Conservation (phyloP, 2,329 filamentous ascomycete species). For the Colletotrichum shisoi region DNA sequence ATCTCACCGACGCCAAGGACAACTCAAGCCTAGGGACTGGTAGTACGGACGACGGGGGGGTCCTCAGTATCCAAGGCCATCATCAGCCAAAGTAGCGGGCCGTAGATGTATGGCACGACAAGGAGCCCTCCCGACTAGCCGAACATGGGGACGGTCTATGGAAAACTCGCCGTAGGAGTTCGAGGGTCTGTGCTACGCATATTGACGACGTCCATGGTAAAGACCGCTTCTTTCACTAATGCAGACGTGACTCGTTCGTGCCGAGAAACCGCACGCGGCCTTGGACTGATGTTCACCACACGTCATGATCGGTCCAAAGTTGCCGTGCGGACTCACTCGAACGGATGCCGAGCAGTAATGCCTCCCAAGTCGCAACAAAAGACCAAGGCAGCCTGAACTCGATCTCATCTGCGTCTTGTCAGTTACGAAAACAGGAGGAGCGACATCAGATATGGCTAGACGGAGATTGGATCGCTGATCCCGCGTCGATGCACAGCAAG, state of each 20-base stretch:
- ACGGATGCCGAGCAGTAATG: neutral
- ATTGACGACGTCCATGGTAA: too few relatives aligned
- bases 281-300: neutral
- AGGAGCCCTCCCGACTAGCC: too few relatives aligned
- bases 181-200: neutral
- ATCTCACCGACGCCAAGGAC: too few relatives aligned
- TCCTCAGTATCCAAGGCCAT: too few relatives aligned
- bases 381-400: neutral
- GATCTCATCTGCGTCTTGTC: neutral
- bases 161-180: neutral
- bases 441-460: neutral
- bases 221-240: too few relatives aligned
- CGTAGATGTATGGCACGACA: too few relatives aligned
- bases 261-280: neutral
- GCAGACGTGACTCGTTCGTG: neutral
- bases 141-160: neutral
- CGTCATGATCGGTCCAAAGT: conserved; percentile 3
- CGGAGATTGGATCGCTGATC: neutral
- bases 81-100: too few relatives aligned
- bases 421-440: neutral
- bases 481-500: conserved; percentile 3
- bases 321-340: conserved; percentile 5
- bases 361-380: conserved; percentile 8
- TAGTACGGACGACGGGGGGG: too few relatives aligned
- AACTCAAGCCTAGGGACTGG: too few relatives aligned